Conservation (phyloP, 371 early-diverging fungal species). For the Syncephalastrum sp. region DNA sequence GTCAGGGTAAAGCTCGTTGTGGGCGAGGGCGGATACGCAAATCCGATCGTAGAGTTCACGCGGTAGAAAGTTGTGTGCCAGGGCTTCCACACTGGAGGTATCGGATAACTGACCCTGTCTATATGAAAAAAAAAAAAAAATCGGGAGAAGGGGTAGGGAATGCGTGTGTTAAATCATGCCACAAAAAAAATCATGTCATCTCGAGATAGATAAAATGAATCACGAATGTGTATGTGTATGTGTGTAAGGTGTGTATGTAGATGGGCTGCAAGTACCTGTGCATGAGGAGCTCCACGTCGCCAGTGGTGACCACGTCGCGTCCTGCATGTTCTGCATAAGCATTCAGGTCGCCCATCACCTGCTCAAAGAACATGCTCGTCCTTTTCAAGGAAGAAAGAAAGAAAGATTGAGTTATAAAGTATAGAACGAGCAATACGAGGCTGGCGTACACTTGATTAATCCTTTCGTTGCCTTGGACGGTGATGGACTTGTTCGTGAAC, state of each 20-base stretch:
- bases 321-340: constrained; percentile 22
- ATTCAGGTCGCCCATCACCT: constrained; percentile 20
- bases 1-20: constrained; percentile 27
- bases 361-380: constrained; percentile 23
- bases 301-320: constrained; percentile 11
- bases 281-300: constrained; percentile 25
- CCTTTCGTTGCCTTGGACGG: no score
- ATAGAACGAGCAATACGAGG: no score
- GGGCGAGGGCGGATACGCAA: constrained; percentile 23
- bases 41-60: constrained; percentile 31
- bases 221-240: no score
- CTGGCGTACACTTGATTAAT: no score
- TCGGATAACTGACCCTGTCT: constrained; percentile 26
- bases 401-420: no score
- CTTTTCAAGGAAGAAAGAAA: no score
- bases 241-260: no score
- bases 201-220: not conserved
- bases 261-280: constrained; percentile 14
- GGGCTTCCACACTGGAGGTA: constrained; percentile 17
- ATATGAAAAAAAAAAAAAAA: constrained; percentile 1
- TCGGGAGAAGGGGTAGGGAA: not conserved
- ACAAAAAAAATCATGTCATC: not conserved
- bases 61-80: constrained; percentile 29
- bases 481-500: no score
- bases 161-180: no score